Percentiles rank a stretch among this genome's conserved stretches.
These are phyloP conservation scores for Cyberlindnera bimundalis DNA, from an alignment of 805 yeast species.

Conservation along the genomic window DNA sequence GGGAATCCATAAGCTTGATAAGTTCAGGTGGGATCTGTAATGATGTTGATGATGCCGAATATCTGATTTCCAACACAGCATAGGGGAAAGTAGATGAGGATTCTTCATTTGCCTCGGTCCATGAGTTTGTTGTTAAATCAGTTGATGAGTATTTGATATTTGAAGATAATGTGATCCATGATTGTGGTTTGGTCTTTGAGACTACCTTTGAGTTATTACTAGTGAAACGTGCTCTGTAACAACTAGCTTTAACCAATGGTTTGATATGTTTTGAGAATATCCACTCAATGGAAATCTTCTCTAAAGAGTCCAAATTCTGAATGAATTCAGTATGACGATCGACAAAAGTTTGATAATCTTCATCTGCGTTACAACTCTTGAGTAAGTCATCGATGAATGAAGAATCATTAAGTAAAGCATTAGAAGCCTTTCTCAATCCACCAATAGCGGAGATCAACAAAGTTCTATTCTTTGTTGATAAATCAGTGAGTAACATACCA, in stretches of 20 bases:
- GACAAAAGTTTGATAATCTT: slow-evolving; percentile 15
- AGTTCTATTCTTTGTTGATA: slow-evolving; percentile 18
- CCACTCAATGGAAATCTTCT: slow-evolving; percentile 29
- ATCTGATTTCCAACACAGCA: slow-evolving; percentile 45
- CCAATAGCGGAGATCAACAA: slow-evolving; percentile 40
- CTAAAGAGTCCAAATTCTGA: slow-evolving; percentile 20
- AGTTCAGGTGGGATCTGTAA: slow-evolving; percentile 26
- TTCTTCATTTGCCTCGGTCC: slow-evolving; percentile 18
- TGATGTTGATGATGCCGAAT: slow-evolving; percentile 35
- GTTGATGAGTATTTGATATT: slow-evolving; percentile 19
- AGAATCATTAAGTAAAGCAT: slow-evolving; percentile 22
- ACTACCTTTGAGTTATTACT: slow-evolving; percentile 1
- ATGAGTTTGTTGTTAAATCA: slow-evolving; percentile 11
- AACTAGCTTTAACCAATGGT: slow-evolving; percentile 20
- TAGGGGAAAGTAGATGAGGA: slow-evolving; percentile 39
- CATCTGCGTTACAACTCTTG: slow-evolving; percentile 10
- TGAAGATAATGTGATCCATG: slow-evolving; percentile 26
- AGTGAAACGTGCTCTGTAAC: slow-evolving; percentile 24
- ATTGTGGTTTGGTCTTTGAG: slow-evolving; percentile 12
- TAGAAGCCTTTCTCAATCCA: slow-evolving; percentile 38
- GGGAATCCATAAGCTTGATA: slow-evolving; percentile 40
- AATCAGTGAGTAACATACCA: slow-evolving; percentile 30
- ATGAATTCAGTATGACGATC: slow-evolving; percentile 10
- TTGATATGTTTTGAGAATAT: slow-evolving; percentile 24
- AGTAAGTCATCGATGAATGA: slow-evolving; percentile 16